Percentiles rank a stretch among this genome's conserved stretches.
Conservation (phyloP, 164 flowering plant species). For the Liquidambar formosana region DNA sequence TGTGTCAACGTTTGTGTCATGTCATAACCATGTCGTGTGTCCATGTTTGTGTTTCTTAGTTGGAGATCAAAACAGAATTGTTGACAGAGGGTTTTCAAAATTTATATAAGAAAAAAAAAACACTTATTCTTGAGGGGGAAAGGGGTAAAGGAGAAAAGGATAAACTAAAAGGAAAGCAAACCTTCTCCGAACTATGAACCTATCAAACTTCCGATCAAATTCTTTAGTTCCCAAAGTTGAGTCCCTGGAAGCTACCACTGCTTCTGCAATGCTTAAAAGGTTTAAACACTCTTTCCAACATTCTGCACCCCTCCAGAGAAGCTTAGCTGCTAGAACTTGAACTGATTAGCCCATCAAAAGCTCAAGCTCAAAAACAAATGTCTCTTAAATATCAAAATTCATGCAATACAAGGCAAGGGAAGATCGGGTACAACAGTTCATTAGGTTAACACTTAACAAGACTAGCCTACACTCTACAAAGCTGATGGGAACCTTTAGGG, state of each 20-base stretch:
- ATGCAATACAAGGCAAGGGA: neutral
- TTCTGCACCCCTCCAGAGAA: conserved; percentile 77
- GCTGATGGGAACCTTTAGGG: conserved; percentile 67
- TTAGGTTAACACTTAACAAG: neutral
- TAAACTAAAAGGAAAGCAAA: conserved; percentile 22
- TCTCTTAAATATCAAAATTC: neutral
- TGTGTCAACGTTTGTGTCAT: too few relatives aligned
- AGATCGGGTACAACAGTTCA: neutral
- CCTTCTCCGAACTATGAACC: conserved; percentile 71
- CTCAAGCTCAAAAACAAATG: conserved; percentile 8
- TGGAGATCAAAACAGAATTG: neutral
- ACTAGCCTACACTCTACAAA: conserved; percentile 10
- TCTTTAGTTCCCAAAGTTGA: conserved; percentile 17
- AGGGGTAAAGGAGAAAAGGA: neutral
- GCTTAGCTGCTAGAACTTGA: conserved; percentile 63
- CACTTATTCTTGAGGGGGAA: neutral
- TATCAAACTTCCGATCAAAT: conserved; percentile 14
- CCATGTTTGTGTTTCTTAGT: too few relatives aligned
- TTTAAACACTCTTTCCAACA: conserved; percentile 82
- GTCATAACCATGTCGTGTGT: too few relatives aligned
- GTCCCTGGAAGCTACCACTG: conserved; percentile 29
- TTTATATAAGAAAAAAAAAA: neutral
- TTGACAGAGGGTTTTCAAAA: neutral
- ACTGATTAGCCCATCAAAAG: conserved; percentile 12
- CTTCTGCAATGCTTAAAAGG: conserved; percentile 70